Evolutionary conservation across 805 yeast genomes (phyloP).

Genomic region (Wickerhamiella parazyma): DNA sequence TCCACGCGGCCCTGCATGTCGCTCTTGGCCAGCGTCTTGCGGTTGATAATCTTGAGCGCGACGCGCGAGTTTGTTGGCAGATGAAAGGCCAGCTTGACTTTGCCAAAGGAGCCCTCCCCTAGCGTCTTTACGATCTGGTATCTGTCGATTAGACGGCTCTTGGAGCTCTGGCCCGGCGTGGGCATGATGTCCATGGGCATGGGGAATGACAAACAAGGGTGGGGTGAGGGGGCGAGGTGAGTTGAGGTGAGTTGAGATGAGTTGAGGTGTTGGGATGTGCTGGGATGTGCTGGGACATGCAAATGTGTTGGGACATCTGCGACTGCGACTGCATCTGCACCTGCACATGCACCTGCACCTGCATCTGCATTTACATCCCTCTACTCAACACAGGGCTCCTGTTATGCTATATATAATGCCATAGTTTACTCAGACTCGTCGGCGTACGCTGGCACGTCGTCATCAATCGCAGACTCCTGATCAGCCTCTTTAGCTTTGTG

Average conservation of each 20-base stretch:
- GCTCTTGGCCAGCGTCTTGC: constrained; percentile 81
- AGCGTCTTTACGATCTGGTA: constrained; percentile 85
- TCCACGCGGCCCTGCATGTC: constrained; percentile 97
- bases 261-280: no score
- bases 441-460: not conserved
- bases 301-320: no score
- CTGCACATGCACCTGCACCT: no score
- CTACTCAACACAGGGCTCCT: no score
- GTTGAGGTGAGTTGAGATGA: no score
- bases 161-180: constrained; percentile 13
- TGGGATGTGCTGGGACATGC: no score
- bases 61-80: constrained; percentile 83
- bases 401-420: no score
- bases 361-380: no score
- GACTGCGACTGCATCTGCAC: no score
- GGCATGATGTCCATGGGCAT: constrained; percentile 17
- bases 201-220: constrained; percentile 1
- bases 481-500: not conserved
- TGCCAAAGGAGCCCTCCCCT: constrained; percentile 96
- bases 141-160: constrained; percentile 53
- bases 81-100: constrained; percentile 84
- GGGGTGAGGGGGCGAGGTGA: not conserved
- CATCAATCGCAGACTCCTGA: not conserved
- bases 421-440: not conserved
- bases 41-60: constrained; percentile 82